Conservation (phyloP, 495 filamentous ascomycete genomes). For the Darksidea phi region DNA sequence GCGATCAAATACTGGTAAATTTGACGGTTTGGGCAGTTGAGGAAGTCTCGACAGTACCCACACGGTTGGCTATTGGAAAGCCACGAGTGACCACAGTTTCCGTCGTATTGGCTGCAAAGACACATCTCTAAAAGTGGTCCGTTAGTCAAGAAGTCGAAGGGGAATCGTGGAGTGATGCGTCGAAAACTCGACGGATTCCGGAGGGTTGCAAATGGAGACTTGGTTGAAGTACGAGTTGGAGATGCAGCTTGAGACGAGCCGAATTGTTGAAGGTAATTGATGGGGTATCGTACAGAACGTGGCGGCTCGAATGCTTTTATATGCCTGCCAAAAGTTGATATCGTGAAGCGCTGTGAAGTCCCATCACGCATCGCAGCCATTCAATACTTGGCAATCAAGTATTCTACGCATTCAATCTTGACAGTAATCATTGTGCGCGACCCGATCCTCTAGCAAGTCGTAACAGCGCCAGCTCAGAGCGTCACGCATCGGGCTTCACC, state of each 20-base stretch:
- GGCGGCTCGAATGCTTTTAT: too few relatives aligned
- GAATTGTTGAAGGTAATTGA: too few relatives aligned
- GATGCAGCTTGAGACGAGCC: too few relatives aligned
- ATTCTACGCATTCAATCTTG: neutral
- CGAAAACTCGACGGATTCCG: neutral
- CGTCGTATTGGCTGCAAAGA: constrained; percentile 38
- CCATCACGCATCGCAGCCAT: neutral
- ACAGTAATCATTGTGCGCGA: neutral
- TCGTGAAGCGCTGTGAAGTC: neutral
- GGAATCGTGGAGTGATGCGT: neutral
- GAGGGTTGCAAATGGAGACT: too few relatives aligned
- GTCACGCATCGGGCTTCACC: neutral
- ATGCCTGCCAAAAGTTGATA: neutral
- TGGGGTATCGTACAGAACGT: too few relatives aligned
- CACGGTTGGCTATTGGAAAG: constrained; percentile 43
- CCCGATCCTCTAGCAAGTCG: neutral
- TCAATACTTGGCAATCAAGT: neutral
- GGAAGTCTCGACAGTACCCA: constrained; percentile 40
- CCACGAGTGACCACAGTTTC: constrained; percentile 46
- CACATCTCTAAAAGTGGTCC: constrained; percentile 42
- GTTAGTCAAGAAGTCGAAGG: neutral
- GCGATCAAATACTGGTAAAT: constrained; percentile 34
- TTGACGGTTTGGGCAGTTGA: constrained; percentile 41
- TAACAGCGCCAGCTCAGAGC: too few relatives aligned
- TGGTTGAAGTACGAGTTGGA: too few relatives aligned